phyloP scores from a whole-genome alignment of 352 stramenopile genomes.

The Globisporangium iwayamae region DNA sequence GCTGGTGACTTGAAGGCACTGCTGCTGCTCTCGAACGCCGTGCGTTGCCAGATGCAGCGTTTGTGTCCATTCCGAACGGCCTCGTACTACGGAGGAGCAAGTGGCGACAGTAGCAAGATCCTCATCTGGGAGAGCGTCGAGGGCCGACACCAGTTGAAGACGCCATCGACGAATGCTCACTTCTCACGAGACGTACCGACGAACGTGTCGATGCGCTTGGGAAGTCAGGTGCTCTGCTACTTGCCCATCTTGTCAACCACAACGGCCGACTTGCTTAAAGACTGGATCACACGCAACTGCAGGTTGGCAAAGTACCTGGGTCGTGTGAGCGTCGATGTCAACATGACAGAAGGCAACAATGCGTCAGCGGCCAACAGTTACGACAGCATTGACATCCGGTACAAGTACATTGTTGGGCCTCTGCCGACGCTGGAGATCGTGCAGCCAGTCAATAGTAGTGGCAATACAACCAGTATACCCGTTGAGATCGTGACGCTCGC shows the following conservation, averaged over 20 bases:
- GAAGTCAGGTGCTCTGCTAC: conserved; percentile 33
- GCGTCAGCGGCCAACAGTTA: conserved; percentile 11
- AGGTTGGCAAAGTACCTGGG: conserved; percentile 48
- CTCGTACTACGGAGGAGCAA: conserved; percentile 7
- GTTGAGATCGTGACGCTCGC: conserved; percentile 4
- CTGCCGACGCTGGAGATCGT: conserved; percentile 33
- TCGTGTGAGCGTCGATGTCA: conserved; percentile 24
- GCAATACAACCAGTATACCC: background rate
- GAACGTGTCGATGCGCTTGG: conserved; percentile 39
- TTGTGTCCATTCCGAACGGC: conserved; percentile 31
- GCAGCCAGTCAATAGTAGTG: conserved; percentile 4
- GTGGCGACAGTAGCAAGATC: conserved; percentile 21
- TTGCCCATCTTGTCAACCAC: conserved; percentile 28
- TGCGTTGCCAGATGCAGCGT: conserved; percentile 51
- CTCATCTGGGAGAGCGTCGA: conserved; percentile 46
- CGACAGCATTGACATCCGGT: conserved; percentile 31
- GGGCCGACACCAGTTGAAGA: conserved; percentile 19
- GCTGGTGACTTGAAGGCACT: conserved; percentile 27
- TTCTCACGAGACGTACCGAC: conserved; percentile 11
- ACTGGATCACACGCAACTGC: conserved; percentile 34
- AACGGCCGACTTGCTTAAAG: conserved; percentile 24
- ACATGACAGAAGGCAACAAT: conserved; percentile 13
- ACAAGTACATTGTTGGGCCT: conserved; percentile 47
- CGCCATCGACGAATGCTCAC: background rate
- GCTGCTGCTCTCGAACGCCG: conserved; percentile 41